Evolutionary conservation across 148 eudicot genomes (phyloP).

Genomic region (Oxyria digyna): DNA sequence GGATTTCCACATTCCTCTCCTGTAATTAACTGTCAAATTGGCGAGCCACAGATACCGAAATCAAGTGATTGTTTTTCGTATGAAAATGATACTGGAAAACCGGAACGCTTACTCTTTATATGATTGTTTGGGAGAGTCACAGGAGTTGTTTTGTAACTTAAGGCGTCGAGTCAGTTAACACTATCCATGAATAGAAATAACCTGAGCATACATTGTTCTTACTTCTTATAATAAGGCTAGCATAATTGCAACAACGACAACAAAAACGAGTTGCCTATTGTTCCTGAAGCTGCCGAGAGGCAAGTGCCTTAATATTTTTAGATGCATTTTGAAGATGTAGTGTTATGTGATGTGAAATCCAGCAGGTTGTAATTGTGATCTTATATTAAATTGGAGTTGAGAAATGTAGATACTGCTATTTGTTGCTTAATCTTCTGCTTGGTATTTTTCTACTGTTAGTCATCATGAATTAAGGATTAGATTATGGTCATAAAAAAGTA

Average conservation of each 20-base stretch:
- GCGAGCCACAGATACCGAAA: background rate
- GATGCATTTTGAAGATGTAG: background rate
- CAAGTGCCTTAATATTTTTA: constrained; percentile 39
- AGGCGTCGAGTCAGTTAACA: no score
- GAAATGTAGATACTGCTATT: no score
- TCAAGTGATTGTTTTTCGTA: background rate
- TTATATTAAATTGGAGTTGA: background rate
- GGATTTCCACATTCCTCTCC: background rate
- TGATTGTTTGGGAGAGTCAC: no score
- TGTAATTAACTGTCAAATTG: background rate
- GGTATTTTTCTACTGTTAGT: no score
- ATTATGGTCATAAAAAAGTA: background rate
- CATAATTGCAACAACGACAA: no score
- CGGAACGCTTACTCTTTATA: no score
- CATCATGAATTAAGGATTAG: background rate
- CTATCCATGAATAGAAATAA: no score
- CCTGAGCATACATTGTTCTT: no score
- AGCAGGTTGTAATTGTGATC: background rate
- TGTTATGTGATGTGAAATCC: background rate
- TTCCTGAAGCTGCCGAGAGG: constrained; percentile 95
- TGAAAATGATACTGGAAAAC: no score
- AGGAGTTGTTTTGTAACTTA: no score
- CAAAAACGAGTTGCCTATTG: constrained; percentile 93
- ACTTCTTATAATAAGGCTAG: no score
- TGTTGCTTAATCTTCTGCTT: no score